These are phyloP conservation scores for Vigna hirtella DNA, from an alignment of 306 rosid genomes.

Conservation along the genomic window DNA sequence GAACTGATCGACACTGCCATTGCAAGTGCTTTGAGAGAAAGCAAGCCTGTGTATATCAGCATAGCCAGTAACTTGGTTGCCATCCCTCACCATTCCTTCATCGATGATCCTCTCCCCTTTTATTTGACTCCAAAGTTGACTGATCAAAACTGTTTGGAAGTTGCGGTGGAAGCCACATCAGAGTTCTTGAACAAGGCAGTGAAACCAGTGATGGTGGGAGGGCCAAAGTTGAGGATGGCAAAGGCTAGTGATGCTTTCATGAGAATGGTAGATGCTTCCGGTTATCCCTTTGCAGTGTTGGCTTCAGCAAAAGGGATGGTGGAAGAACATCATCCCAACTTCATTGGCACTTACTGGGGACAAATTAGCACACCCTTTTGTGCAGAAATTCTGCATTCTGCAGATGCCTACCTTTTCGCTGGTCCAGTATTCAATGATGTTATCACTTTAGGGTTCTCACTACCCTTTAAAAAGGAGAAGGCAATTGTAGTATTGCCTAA, in stretches of 20 bases:
- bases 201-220: constrained; percentile 38
- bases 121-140: constrained; percentile 27
- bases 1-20: constrained; percentile 39
- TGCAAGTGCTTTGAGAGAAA: constrained; percentile 35
- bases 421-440: constrained; percentile 41
- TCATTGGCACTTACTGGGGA: constrained; percentile 43
- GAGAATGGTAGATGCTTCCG: constrained; percentile 29
- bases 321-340: constrained; percentile 33
- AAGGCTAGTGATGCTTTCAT: constrained; percentile 34
- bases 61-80: constrained; percentile 21
- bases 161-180: constrained; percentile 26
- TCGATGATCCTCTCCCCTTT: not conserved
- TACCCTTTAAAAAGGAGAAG: not conserved
- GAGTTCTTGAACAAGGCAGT: constrained; percentile 24
- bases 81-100: constrained; percentile 43
- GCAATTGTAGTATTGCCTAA: constrained; percentile 21
- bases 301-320: constrained; percentile 45
- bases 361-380: constrained; percentile 32
- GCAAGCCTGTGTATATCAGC: constrained; percentile 47
- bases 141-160: constrained; percentile 21
- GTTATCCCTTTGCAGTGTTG: constrained; percentile 26
- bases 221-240: constrained; percentile 27
- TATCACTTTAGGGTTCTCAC: not conserved
- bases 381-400: constrained; percentile 35
- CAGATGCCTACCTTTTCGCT: constrained; percentile 37